Evolutionary conservation across 495 filamentous ascomycete genomes (phyloP).

Genomic region (Neurospora sp.): DNA sequence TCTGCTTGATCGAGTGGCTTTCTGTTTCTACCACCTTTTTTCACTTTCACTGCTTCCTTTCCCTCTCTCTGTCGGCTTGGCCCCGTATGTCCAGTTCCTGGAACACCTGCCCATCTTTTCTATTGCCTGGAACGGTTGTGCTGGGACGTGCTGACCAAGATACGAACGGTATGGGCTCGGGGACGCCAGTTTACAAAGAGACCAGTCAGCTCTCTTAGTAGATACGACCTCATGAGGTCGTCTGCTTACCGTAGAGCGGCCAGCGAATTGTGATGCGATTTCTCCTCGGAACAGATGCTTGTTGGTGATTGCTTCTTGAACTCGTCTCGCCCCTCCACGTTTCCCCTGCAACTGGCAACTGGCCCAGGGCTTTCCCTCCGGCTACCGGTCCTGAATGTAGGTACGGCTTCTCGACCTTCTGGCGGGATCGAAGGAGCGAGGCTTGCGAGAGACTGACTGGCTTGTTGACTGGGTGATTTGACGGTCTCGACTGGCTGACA

Average conservation of each 20-base stretch:
- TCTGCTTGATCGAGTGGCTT: constrained; percentile 12
- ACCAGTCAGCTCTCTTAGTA: not conserved
- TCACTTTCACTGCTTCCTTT: not conserved
- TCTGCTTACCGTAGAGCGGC: not conserved
- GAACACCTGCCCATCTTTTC: not conserved
- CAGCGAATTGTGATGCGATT: not conserved
- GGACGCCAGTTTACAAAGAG: not conserved
- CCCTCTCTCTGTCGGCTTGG: not conserved
- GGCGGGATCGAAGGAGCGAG: not conserved
- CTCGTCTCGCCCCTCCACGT: not conserved
- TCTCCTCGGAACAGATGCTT: not conserved
- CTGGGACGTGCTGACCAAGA: not conserved
- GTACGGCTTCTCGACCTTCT: not conserved
- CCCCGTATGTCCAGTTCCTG: not conserved
- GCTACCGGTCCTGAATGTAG: not conserved
- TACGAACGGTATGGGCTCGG: not conserved
- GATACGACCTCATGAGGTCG: not conserved
- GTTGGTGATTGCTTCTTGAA: not conserved
- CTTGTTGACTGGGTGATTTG: not conserved
- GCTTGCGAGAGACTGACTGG: not conserved
- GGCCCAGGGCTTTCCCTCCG: not conserved
- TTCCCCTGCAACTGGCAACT: not conserved
- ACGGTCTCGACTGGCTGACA: not conserved
- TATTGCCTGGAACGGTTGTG: not conserved
- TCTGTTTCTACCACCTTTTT: not conserved